These are phyloP conservation scores for Phaeosphaeria sp. DNA, from an alignment of 2,329 filamentous ascomycete genomes.

Conservation along the genomic window DNA sequence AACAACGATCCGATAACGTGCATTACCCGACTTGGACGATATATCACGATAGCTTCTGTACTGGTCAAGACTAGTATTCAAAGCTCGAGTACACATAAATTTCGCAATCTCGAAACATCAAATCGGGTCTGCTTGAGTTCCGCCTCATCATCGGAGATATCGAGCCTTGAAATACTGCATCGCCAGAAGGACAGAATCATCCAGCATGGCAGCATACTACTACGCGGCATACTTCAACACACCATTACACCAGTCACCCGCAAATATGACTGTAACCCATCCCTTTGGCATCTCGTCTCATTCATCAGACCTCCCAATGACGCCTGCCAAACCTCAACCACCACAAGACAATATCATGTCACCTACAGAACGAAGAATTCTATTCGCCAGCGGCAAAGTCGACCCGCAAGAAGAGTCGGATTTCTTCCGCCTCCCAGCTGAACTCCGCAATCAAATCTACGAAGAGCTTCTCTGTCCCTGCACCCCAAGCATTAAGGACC, in stretches of 20 bases:
- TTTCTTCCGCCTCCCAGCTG: slow-evolving; percentile 60
- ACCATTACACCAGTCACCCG: slow-evolving; percentile 6
- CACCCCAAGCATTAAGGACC: slow-evolving; percentile 12
- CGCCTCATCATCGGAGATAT: background rate
- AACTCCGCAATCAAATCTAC: slow-evolving; percentile 67
- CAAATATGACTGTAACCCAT: slow-evolving; percentile 12
- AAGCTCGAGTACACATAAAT: background rate
- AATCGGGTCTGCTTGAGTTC: background rate
- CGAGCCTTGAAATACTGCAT: slow-evolving; percentile 5
- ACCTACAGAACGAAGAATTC: slow-evolving; percentile 4
- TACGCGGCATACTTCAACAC: slow-evolving; percentile 31
- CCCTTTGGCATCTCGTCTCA: slow-evolving; percentile 11
- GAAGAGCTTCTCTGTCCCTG: slow-evolving; percentile 43
- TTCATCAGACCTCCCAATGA: slow-evolving; percentile 8
- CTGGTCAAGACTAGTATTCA: background rate
- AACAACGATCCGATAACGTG: slow-evolving; percentile 12
- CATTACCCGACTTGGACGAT: slow-evolving; percentile 17
- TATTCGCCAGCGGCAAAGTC: slow-evolving; percentile 3
- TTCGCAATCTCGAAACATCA: background rate
- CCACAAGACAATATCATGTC: slow-evolving; percentile 8
- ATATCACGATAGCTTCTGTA: background rate
- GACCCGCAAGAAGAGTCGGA: slow-evolving; percentile 19
- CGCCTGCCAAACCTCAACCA: slow-evolving; percentile 7
- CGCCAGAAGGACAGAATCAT: slow-evolving; percentile 4
- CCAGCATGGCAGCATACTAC: slow-evolving; percentile 17